These are phyloP conservation scores for Cordyceps farinosa DNA, from an alignment of 2,329 filamentous ascomycete species.

Conservation along the genomic window DNA sequence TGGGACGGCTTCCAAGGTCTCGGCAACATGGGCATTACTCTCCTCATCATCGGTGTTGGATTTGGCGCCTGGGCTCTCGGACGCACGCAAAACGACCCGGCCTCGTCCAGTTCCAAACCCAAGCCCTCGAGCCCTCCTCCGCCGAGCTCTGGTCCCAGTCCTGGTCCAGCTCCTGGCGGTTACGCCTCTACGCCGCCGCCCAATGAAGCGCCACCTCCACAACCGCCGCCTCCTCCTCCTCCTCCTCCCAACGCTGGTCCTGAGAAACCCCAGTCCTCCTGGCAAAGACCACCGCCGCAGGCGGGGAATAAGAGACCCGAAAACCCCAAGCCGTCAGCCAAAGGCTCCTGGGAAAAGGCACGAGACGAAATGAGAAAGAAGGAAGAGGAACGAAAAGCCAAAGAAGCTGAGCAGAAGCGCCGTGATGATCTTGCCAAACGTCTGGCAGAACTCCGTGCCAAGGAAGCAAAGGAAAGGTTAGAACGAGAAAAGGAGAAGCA, in stretches of 20 bases:
- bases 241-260: constrained; percentile 23
- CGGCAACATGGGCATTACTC: constrained; percentile 67
- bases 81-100: constrained; percentile 33
- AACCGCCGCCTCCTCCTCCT: constrained; percentile 30
- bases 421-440: constrained; percentile 53
- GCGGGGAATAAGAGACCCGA: constrained; percentile 21
- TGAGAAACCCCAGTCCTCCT: constrained; percentile 16
- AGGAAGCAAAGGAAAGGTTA: constrained; percentile 47
- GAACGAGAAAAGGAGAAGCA: constrained; percentile 42
- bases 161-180: constrained; percentile 16
- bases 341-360: constrained; percentile 63
- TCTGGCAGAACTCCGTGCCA: constrained; percentile 54
- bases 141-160: constrained; percentile 32
- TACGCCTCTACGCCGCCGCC: constrained; percentile 13
- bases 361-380: constrained; percentile 62
- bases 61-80: constrained; percentile 69
- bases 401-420: constrained; percentile 58
- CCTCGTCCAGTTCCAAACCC: constrained; percentile 12
- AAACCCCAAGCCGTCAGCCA: constrained; percentile 36
- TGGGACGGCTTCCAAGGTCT: constrained; percentile 66
- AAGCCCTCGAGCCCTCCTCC: constrained; percentile 20
- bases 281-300: constrained; percentile 16
- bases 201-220: constrained; percentile 30
- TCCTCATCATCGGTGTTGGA: constrained; percentile 70
- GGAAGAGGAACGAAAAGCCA: constrained; percentile 60